phyloP scores from a whole-genome alignment of 768 basidiomycete genomes.

The Pleurotus sapidus region DNA sequence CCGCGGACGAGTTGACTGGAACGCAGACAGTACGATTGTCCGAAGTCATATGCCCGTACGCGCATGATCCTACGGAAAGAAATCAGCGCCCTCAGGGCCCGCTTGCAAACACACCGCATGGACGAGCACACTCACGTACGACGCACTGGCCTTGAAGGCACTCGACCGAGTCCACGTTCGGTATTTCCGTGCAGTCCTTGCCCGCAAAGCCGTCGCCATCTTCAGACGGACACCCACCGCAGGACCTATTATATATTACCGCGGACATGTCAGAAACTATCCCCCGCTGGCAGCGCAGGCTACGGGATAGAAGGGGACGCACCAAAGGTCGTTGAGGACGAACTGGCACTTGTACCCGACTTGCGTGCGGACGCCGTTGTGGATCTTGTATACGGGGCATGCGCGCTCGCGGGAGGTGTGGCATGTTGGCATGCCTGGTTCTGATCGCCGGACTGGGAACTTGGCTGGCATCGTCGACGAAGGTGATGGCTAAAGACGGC shows the following conservation, averaged over 20 bases:
- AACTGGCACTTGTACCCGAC: conserved; percentile 20
- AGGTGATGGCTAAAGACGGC: conserved; percentile 6
- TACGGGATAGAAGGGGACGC: conserved; percentile 5
- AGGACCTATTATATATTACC: conserved; percentile 17
- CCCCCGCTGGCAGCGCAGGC: background rate
- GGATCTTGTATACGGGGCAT: conserved; percentile 20
- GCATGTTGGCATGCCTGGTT: conserved; percentile 13
- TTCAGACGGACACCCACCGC: conserved; percentile 24
- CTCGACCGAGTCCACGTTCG: conserved; percentile 34
- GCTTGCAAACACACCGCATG: background rate
- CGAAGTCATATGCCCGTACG: background rate
- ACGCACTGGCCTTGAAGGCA: conserved; percentile 32
- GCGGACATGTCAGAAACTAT: background rate
- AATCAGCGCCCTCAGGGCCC: background rate
- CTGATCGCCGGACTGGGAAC: conserved; percentile 9
- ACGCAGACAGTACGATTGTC: background rate
- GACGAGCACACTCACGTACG: conserved; percentile 26
- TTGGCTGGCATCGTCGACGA: conserved; percentile 7
- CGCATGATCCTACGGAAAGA: background rate
- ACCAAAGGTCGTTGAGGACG: conserved; percentile 23
- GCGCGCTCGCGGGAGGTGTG: conserved; percentile 17
- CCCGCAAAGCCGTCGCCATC: conserved; percentile 25
- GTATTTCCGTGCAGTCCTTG: conserved; percentile 41
- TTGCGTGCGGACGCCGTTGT: conserved; percentile 7
- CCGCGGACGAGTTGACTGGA: background rate